Evolutionary conservation across 805 yeast species (phyloP), one percentile per base, ranked within the genome.

Genomic region (Candida easanensis): DNA sequence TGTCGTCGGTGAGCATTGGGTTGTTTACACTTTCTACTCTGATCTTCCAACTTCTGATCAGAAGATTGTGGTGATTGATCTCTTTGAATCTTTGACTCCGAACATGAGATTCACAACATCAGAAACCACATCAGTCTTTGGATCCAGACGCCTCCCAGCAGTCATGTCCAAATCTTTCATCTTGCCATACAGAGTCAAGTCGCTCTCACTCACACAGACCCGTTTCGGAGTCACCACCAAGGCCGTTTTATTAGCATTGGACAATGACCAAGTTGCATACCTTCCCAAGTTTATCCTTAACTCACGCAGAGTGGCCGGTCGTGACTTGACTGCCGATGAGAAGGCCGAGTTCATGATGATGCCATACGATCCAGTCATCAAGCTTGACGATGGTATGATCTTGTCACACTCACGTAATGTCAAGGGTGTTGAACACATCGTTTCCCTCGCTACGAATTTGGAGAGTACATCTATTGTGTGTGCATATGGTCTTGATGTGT

Each of bases 401-500:
- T 52, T 84, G 10, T 66, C 82, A 0, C 87, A 82, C 51, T 58
- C 64, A 17, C 68, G 82, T 48, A 61, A 62, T n/a, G 56, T 80
- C 4, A 20, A 71, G 4, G 50, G 52, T 4, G 48, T 53, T 5
- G 52, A 69, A 4, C 51, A 58, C 2, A 50, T 82, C 7, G 53
- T 71, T 3, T 69, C 84, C 0, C 57, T 69, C 4, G 71, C 85
- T 2, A 85, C 97, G 0, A 73, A 77, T 31, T 68, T 89, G 39
- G 98, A 91, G 64, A 86, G 96, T 2, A 89, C 97, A 0, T 71
- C 84, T 15, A 71, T 87, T 16, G 76, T 86, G 0, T 81, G 93
- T 48, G 70, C 75, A 28, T 65, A 79, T 35, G 87, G 84, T 16
- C 63, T 71, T n/a, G 95, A 88, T 58, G 61, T 84, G 6, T 90